Evolutionary conservation across 2,329 filamentous ascomycete genomes (phyloP), one percentile per base, ranked within the genome.

Genomic region (Rhynchosporium secalis): DNA sequence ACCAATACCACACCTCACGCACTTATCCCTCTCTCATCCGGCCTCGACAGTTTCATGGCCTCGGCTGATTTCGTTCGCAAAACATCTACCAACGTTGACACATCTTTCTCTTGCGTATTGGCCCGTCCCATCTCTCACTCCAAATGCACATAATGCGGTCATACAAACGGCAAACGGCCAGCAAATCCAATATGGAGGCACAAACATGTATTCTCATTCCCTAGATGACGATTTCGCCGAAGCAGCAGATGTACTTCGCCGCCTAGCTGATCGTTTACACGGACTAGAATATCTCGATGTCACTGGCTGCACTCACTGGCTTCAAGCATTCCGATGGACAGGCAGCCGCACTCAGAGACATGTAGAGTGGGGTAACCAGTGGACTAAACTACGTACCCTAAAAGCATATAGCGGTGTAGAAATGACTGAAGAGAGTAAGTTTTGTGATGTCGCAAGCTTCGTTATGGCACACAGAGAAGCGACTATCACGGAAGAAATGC

Each of bases 31-130:
- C 2, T 83, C 84, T 3, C 69, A 70, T 43, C 73, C 75, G 40
- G 47, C 65, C 13, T 61, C 61, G 5, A 71, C 72, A 5, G 77
- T 79, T 15, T 86, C 84, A 0, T 88, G 85, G 86, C 81, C 79
- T 54, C 83, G 85, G 41, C 78, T 88, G 4, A 75, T 88, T 29
- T 68, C 77, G 1, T 72, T 88, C n/a, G 79, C 83, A 0, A 72
- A 76, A 10, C 83, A 81, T 66, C 72, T 86, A 6, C 78, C 78
- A 0, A 79, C 77, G 13, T 73, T 88, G 45, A 88, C 85, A 1
- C 84, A 88, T 68, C 76, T 88, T 46, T 85, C 81, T 66, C 77
- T 88, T 6, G 83, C 84, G 15, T 83, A 81, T 70, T 88, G 86
- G 86, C 85, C 86, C 1, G 79, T 80, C 56, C 86, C 86, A 1